A percentile compares a stretch with the other conserved stretches of the same genome.
phyloP scores from a whole-genome alignment of 208 protist genomes.

The Acanthamoeba healyi region DNA sequence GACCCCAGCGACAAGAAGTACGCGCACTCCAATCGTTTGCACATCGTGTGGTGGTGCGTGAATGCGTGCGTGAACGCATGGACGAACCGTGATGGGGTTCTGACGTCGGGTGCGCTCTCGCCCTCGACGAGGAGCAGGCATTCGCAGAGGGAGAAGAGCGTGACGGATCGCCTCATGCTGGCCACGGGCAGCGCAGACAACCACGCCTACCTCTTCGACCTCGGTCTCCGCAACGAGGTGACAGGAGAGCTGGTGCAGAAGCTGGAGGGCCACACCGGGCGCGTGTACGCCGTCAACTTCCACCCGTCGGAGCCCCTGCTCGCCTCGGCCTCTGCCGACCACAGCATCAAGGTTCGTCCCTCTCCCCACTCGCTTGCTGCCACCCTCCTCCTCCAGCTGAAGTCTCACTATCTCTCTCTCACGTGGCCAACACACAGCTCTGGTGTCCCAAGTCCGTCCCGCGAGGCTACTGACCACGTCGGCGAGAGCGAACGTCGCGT shows the following conservation, averaged over 20 bases:
- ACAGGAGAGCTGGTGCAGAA: conserved; percentile 80
- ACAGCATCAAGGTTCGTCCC: conserved; percentile 76
- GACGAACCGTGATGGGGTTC: background rate
- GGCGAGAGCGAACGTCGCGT: no score
- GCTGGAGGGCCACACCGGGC: conserved; percentile 80
- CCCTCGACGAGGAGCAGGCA: conserved; percentile 41
- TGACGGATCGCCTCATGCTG: conserved; percentile 77
- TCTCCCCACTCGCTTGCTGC: background rate
- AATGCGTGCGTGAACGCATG: background rate
- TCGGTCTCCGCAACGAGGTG: conserved; percentile 49
- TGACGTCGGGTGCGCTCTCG: no score
- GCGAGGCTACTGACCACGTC: background rate
- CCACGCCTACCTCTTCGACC: conserved; percentile 76
- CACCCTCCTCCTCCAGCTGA: background rate
- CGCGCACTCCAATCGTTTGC: background rate
- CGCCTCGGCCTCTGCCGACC: conserved; percentile 80
- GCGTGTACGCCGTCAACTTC: conserved; percentile 80
- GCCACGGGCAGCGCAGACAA: conserved; percentile 80
- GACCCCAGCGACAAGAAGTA: background rate
- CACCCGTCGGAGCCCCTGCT: conserved; percentile 83
- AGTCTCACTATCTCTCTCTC: background rate
- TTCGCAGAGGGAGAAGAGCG: conserved; percentile 25
- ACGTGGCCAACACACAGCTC: background rate
- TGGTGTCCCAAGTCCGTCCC: background rate
- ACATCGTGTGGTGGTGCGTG: background rate